Base-by-base conservation (phyloP, 257 asterid genomes). In the Forsythia viridissima region DNA sequence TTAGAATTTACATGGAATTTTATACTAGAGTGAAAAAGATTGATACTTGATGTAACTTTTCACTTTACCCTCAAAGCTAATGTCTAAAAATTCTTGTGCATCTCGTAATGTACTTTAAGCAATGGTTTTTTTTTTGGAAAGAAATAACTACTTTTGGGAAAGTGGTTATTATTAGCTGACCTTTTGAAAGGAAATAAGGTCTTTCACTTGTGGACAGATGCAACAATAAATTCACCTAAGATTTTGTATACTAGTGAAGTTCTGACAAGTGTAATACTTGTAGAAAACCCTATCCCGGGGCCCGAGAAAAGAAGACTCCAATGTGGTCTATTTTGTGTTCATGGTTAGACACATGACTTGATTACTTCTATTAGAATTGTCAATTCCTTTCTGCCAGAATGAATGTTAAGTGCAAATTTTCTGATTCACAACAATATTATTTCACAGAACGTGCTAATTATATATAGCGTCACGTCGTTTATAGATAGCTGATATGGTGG, bases 401-500 rank as follows among this genome's bases (percentile, higher is more conserved):
- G 37, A 24, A 21, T 63, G 70, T 63, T 30, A 4, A 30, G n/a
- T 63, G 70, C 37, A 21, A 63, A 63, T 8, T 24, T 24, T 4
- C 20, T n/a, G n/a, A 7, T 59, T 20, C 12, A 9, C 21, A 59
- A 59, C 36, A 59, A 59, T 59, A n/a, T 59, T 21, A 8, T 30
- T 30, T 30, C 34, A 30, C 1, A 30, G 34, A 30, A 30, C 34
- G 34, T 30, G 34, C 34, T 30, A 30, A 30, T 30, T 30, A 30
- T 30, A 30, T 30, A 30, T 30, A 30, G 34, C 34, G 34, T 30
- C 34, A 30, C 34, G 34, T 30, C 34, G 34, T 30, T 30, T 79
- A 42, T 82, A 95, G 99, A 95, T 95, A 85, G 97, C 98, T 85
- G 99, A 93, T 84, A 95, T 93, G 98, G 99, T 95, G 82, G 99